phyloP scores from a whole-genome alignment of 2,329 filamentous ascomycete species.

The Ilyonectria destructans region DNA sequence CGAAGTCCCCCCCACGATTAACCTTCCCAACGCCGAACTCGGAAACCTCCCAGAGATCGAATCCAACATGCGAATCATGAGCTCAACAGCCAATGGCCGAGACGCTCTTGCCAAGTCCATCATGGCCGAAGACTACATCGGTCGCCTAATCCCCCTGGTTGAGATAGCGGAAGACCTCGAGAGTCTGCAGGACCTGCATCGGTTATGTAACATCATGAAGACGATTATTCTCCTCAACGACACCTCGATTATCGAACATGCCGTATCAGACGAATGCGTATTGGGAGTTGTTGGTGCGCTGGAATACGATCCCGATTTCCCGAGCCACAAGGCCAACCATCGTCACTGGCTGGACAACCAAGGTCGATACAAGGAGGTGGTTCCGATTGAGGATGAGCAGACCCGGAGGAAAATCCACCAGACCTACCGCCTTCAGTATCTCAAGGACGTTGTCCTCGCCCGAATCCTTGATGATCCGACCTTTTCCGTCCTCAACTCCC shows the following conservation, averaged over 20 bases:
- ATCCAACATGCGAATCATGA: slow-evolving; percentile 85
- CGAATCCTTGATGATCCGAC: slow-evolving; percentile 97
- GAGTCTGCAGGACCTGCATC: slow-evolving; percentile 87
- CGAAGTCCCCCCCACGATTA: slow-evolving; percentile 80
- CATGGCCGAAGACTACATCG: slow-evolving; percentile 88
- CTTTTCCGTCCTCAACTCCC: slow-evolving; percentile 95
- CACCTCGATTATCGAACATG: slow-evolving; percentile 92
- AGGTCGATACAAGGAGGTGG: slow-evolving; percentile 95
- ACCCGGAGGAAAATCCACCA: slow-evolving; percentile 95
- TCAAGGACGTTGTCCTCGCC: slow-evolving; percentile 98
- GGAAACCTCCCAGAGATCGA: slow-evolving; percentile 89
- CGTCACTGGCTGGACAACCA: slow-evolving; percentile 92
- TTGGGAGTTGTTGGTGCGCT: slow-evolving; percentile 94
- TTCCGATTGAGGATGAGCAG: slow-evolving; percentile 86
- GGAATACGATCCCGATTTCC: slow-evolving; percentile 98
- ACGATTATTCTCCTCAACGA: slow-evolving; percentile 95
- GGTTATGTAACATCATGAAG: slow-evolving; percentile 98
- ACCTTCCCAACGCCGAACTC: slow-evolving; percentile 85
- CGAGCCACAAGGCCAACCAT: slow-evolving; percentile 97
- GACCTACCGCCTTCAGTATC: slow-evolving; percentile 94
- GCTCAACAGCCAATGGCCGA: slow-evolving; percentile 80
- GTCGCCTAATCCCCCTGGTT: slow-evolving; percentile 88
- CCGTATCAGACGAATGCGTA: slow-evolving; percentile 91
- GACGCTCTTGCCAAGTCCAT: slow-evolving; percentile 92
- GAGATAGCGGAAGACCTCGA: slow-evolving; percentile 93